These are phyloP conservation scores for Lotmaria passim DNA, from an alignment of 208 protist species.

Conservation along the genomic window DNA sequence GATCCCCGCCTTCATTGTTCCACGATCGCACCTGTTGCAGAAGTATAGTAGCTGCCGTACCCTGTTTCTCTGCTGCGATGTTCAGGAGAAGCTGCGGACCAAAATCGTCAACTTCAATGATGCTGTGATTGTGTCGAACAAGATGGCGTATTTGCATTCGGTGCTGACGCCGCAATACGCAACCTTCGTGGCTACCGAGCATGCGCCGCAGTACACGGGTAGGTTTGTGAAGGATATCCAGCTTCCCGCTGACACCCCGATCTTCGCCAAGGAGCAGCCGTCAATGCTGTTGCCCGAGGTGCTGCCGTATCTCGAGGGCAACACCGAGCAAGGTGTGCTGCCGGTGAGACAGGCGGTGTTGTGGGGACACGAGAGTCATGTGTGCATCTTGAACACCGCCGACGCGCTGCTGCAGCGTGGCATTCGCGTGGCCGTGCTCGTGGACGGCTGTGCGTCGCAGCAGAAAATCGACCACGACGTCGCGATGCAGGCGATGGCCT, in stretches of 20 bases:
- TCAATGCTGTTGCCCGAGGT: slow-evolving; percentile 64
- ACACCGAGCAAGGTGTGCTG: slow-evolving; percentile 18
- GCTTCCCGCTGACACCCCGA: slow-evolving; percentile 37
- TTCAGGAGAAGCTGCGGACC: slow-evolving; percentile 51
- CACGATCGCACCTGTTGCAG: slow-evolving; percentile 31
- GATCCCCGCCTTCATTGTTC: background rate
- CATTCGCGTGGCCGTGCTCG: slow-evolving; percentile 60
- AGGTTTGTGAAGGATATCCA: slow-evolving; percentile 54
- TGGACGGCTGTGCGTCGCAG: slow-evolving; percentile 79
- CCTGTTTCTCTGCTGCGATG: slow-evolving; percentile 67
- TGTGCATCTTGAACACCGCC: slow-evolving; percentile 83
- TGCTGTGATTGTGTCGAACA: slow-evolving; percentile 72
- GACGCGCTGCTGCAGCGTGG: slow-evolving; percentile 65
- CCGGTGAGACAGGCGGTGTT: slow-evolving; percentile 64
- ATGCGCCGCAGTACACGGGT: slow-evolving; percentile 69
- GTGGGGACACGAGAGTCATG: slow-evolving; percentile 82
- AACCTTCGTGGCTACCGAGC: slow-evolving; percentile 75
- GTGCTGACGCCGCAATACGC: slow-evolving; percentile 41
- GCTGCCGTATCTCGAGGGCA: slow-evolving; percentile 34
- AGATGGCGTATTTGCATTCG: slow-evolving; percentile 47
- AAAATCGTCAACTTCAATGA: slow-evolving; percentile 63
- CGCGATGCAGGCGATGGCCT: slow-evolving; percentile 60
- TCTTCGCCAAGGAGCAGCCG: slow-evolving; percentile 55
- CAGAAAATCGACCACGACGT: slow-evolving; percentile 44
- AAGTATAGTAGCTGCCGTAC: slow-evolving; percentile 42